Percentiles rank a stretch among this genome's conserved stretches.
Evolutionary conservation across 2,329 filamentous ascomycete species (phyloP).

Genomic region (Paecilomyces dactylethromorphus): DNA sequence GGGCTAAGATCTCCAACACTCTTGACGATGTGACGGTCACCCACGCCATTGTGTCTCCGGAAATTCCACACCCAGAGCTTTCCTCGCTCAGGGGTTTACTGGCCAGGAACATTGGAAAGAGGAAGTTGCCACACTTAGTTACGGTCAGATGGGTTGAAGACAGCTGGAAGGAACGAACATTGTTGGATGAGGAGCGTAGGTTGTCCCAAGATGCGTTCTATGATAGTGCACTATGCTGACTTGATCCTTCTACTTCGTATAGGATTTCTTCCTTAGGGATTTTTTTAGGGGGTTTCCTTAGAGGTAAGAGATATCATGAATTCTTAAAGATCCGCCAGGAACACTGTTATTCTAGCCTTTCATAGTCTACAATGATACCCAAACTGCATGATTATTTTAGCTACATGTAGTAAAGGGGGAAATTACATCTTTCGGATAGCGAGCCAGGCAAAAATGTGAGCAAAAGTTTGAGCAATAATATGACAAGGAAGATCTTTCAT

Average conservation of each 20-base stretch:
- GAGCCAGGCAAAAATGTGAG: neutral
- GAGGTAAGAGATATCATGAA: no score
- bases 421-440: neutral
- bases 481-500: neutral
- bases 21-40: constrained; percentile 55
- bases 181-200: constrained; percentile 68
- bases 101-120: constrained; percentile 25
- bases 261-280: neutral
- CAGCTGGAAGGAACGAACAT: constrained; percentile 71
- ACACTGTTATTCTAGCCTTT: neutral
- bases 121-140: constrained; percentile 62
- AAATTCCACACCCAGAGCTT: constrained; percentile 39
- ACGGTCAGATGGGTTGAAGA: constrained; percentile 66
- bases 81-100: constrained; percentile 24
- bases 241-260: neutral
- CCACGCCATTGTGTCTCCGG: constrained; percentile 61
- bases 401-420: neutral
- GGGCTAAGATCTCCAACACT: constrained; percentile 51
- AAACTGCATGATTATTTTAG: neutral
- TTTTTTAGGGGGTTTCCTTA: no score
- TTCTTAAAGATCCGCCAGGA: no score
- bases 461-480: neutral
- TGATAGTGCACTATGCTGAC: neutral
- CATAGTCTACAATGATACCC: neutral
- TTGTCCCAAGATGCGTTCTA: neutral